These are phyloP conservation scores for Camelina neglecta DNA, from an alignment of 345 rosid genomes.

Conservation along the genomic window DNA sequence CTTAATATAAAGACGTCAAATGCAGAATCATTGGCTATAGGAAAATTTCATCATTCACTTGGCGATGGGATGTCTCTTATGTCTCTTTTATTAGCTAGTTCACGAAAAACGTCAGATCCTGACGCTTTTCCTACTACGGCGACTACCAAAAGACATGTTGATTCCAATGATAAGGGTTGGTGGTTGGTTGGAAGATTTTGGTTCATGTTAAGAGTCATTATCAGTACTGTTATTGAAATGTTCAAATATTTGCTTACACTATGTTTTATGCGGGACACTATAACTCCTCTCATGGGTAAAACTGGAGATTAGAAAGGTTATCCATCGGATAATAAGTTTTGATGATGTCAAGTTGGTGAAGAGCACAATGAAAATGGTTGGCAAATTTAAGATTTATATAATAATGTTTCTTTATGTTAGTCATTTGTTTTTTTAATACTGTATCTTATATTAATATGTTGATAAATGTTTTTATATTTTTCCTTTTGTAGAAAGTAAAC, in stretches of 20 bases:
- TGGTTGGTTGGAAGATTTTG: conserved; percentile 49
- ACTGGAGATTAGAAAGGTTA: conserved; percentile 33
- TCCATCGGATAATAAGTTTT: conserved; percentile 48
- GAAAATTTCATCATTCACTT: conserved; percentile 57
- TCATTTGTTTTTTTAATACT: too few species aligned
- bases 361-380: conserved; percentile 31
- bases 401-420: background rate
- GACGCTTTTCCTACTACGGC: conserved; percentile 62
- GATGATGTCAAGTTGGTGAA: conserved; percentile 62
- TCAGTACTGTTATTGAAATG: conserved; percentile 54
- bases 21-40: conserved; percentile 56
- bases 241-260: conserved; percentile 44
- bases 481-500: conserved; percentile 59
- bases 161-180: conserved; percentile 19
- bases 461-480: background rate
- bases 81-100: conserved; percentile 58
- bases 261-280: conserved; percentile 51
- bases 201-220: conserved; percentile 43
- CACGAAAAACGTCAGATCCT: conserved; percentile 59
- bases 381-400: background rate
- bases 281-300: conserved; percentile 51
- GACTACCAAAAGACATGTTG: conserved; percentile 4
- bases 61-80: conserved; percentile 66
- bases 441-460: background rate
- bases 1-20: conserved; percentile 63